Evolutionary conservation across 768 basidiomycete genomes (phyloP).

Genomic region (Suillus clintonianus): DNA sequence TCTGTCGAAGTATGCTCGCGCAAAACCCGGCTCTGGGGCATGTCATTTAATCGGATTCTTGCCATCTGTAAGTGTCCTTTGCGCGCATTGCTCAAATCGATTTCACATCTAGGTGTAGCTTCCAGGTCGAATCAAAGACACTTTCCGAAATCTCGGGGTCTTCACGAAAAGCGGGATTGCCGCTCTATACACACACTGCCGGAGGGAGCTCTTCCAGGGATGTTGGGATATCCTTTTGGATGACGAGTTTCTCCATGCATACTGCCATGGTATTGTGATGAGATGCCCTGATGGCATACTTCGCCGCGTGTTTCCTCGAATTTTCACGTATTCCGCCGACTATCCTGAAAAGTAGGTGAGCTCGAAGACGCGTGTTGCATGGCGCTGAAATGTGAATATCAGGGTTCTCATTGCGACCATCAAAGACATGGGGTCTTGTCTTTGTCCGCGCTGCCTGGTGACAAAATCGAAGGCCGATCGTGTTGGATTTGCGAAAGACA

Average conservation of each 20-base stretch:
- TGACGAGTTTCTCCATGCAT: slow-evolving; percentile 24
- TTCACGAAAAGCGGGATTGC: background rate
- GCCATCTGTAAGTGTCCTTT: background rate
- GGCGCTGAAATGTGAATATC: background rate
- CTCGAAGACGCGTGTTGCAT: background rate
- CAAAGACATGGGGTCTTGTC: slow-evolving; percentile 23
- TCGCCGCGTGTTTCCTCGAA: slow-evolving; percentile 13
- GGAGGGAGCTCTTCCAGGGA: slow-evolving; percentile 25
- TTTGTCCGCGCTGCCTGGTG: slow-evolving; percentile 20
- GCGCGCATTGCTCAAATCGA: background rate
- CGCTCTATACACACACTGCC: slow-evolving; percentile 14
- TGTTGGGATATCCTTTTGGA: slow-evolving; percentile 22
- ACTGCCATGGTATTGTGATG: slow-evolving; percentile 21
- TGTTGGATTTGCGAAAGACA: slow-evolving; percentile 16
- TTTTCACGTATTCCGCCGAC: slow-evolving; percentile 30
- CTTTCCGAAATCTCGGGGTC: slow-evolving; percentile 1
- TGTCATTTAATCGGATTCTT: slow-evolving; percentile 24
- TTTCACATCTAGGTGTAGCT: slow-evolving; percentile 10
- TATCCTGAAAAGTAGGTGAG: slow-evolving; percentile 34
- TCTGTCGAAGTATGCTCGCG: slow-evolving; percentile 7
- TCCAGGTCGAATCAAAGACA: slow-evolving; percentile 13
- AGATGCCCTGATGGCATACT: slow-evolving; percentile 20
- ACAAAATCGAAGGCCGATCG: slow-evolving; percentile 8
- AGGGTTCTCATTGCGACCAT: slow-evolving; percentile 30
- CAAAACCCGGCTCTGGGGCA: slow-evolving; percentile 10